phyloP scores from a whole-genome alignment of 1,284 basidiomycete species.

The Trichosporon inkin region DNA sequence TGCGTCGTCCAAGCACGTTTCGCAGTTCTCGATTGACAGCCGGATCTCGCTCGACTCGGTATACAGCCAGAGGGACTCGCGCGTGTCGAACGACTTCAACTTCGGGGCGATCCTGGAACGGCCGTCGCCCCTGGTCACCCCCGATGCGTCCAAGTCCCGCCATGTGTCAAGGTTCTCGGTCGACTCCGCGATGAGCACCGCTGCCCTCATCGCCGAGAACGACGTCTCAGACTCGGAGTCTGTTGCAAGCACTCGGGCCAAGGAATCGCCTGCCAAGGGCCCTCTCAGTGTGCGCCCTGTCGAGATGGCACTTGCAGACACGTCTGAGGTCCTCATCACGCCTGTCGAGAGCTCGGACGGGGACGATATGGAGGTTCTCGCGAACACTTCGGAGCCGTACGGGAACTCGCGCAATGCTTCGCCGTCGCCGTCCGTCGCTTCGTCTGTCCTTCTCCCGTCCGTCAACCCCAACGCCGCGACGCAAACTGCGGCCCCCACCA shows the following conservation, averaged over 20 bases:
- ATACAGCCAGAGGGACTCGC: neutral
- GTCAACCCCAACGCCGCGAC: neutral
- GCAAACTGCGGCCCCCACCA: neutral
- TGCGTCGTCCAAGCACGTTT: neutral
- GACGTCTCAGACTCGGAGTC: neutral
- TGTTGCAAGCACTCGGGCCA: neutral
- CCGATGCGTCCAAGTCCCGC: neutral
- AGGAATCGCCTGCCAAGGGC: neutral
- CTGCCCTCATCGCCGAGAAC: neutral
- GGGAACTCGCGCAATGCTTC: neutral
- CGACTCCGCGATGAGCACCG: constrained; percentile 2
- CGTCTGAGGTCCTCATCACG: constrained; percentile 1
- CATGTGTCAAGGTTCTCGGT: constrained; percentile 3
- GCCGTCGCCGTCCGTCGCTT: neutral
- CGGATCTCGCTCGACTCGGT: neutral
- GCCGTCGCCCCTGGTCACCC: neutral
- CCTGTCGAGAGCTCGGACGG: neutral
- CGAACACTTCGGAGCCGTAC: neutral
- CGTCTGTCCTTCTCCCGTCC: neutral
- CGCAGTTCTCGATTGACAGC: neutral
- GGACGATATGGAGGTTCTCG: neutral
- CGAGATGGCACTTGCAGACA: constrained; percentile 3
- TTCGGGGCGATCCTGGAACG: neutral
- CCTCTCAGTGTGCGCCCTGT: neutral
- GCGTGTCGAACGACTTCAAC: neutral